Conservation (phyloP, 805 yeast species). For the Isabelozyma gotoi region DNA sequence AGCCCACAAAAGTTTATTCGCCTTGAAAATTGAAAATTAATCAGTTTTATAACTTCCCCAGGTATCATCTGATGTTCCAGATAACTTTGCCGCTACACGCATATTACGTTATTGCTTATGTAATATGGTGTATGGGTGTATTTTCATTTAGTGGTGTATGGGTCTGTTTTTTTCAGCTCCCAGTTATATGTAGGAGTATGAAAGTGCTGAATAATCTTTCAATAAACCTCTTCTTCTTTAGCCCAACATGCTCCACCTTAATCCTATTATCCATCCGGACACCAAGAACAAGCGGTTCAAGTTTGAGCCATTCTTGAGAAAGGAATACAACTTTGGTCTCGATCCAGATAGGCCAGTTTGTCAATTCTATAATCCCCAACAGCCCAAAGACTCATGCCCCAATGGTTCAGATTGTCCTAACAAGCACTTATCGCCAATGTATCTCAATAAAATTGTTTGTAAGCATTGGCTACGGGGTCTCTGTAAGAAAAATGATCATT, state of each 20-base stretch:
- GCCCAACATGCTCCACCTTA: conserved; percentile 35
- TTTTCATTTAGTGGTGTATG: too few species aligned
- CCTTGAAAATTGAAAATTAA: neutral
- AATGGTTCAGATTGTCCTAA: conserved; percentile 82
- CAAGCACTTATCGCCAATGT: conserved; percentile 68
- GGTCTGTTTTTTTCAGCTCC: neutral
- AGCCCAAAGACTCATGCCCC: conserved; percentile 71
- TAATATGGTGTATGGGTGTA: too few species aligned
- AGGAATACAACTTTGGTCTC: conserved; percentile 77
- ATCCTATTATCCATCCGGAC: conserved; percentile 42
- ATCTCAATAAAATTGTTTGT: conserved; percentile 71
- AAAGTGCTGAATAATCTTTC: neutral
- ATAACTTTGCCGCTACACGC: too few species aligned
- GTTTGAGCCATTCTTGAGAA: conserved; percentile 80
- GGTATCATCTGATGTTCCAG: neutral
- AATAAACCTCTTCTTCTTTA: neutral
- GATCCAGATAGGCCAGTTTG: conserved; percentile 92
- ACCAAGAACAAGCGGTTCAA: conserved; percentile 44
- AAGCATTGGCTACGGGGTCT: conserved; percentile 98
- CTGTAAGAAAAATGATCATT: conserved; percentile 93
- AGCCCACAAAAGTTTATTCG: too few species aligned
- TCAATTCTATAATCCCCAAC: conserved; percentile 55
- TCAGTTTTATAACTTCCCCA: neutral
- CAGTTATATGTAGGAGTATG: neutral
- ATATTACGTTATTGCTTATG: neutral